These are phyloP conservation scores for Lactarius akahatsu DNA, from an alignment of 768 basidiomycete species.

Conservation along the genomic window DNA sequence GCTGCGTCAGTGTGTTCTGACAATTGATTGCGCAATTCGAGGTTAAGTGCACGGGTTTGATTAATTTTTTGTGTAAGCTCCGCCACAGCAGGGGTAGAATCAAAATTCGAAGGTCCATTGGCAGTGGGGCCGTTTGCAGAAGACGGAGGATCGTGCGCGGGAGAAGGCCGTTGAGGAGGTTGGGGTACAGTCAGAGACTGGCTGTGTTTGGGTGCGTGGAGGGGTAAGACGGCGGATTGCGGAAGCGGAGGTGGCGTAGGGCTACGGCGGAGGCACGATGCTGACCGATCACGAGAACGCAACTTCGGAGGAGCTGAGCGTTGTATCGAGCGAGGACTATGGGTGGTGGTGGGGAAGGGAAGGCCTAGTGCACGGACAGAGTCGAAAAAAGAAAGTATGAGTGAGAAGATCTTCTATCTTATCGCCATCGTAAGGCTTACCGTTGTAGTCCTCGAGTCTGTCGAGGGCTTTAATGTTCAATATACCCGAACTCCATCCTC, in stretches of 20 bases:
- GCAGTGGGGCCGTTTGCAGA: conserved; percentile 22
- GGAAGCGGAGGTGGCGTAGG: conserved; percentile 82
- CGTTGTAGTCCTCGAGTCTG: conserved; percentile 62
- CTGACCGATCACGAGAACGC: conserved; percentile 40
- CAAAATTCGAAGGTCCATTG: conserved; percentile 45
- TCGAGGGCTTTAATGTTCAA: conserved; percentile 73
- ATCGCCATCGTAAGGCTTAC: conserved; percentile 43
- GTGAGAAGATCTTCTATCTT: conserved; percentile 33
- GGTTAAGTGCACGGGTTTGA: conserved; percentile 55
- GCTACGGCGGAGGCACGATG: conserved; percentile 44
- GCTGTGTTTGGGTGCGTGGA: conserved; percentile 56
- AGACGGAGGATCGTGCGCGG: conserved; percentile 19
- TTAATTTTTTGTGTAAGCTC: conserved; percentile 78
- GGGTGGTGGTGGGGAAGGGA: conserved; percentile 29
- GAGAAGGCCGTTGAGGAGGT: conserved; percentile 26
- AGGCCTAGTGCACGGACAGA: conserved; percentile 19
- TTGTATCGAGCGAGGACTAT: conserved; percentile 25
- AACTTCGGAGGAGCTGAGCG: conserved; percentile 54
- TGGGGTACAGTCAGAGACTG: conserved; percentile 32
- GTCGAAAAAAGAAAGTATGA: conserved; percentile 11
- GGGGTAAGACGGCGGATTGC: conserved; percentile 74
- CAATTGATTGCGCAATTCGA: conserved; percentile 70
- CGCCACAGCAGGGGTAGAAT: conserved; percentile 67
- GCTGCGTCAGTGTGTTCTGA: conserved; percentile 44
- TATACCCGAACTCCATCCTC: conserved; percentile 77